These are phyloP conservation scores for Lactarius sp. DNA, from an alignment of 768 basidiomycete genomes.

Conservation along the genomic window DNA sequence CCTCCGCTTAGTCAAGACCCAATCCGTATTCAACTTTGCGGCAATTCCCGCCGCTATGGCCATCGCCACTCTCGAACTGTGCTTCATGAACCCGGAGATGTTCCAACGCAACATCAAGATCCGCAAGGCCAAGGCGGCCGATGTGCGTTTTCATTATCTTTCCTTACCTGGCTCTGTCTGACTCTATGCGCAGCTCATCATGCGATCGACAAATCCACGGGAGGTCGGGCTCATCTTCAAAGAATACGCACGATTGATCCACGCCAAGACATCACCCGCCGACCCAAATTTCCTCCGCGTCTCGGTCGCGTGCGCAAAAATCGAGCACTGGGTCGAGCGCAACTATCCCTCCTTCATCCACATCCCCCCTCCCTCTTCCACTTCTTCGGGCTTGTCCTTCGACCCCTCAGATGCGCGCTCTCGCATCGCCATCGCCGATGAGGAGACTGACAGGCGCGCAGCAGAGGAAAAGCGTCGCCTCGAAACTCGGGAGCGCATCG, in stretches of 20 bases:
- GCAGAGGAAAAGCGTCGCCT: constrained; percentile 39
- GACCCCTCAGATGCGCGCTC: constrained; percentile 55
- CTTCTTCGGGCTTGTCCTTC: constrained; percentile 29
- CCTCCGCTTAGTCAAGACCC: constrained; percentile 78
- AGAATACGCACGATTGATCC: constrained; percentile 75
- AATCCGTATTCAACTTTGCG: constrained; percentile 93
- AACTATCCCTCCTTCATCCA: constrained; percentile 89
- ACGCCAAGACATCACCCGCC: constrained; percentile 67
- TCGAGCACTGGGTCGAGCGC: constrained; percentile 92
- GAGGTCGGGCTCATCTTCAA: constrained; percentile 89
- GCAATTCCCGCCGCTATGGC: constrained; percentile 95
- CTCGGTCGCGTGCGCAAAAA: constrained; percentile 75
- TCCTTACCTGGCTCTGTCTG: neutral
- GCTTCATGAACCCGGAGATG: constrained; percentile 90
- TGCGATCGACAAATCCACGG: constrained; percentile 85
- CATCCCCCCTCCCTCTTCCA: constrained; percentile 25
- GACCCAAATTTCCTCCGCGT: constrained; percentile 87
- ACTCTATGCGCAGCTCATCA: constrained; percentile 62
- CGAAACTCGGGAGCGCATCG: constrained; percentile 14
- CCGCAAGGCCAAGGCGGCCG: constrained; percentile 82
- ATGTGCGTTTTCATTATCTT: constrained; percentile 43
- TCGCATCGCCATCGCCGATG: constrained; percentile 41
- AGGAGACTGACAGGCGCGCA: constrained; percentile 35
- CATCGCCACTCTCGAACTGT: constrained; percentile 85
- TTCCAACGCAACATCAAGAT: constrained; percentile 92